Evolutionary conservation across 768 basidiomycete genomes (phyloP).

Genomic region (Boletus rubroflammeus): DNA sequence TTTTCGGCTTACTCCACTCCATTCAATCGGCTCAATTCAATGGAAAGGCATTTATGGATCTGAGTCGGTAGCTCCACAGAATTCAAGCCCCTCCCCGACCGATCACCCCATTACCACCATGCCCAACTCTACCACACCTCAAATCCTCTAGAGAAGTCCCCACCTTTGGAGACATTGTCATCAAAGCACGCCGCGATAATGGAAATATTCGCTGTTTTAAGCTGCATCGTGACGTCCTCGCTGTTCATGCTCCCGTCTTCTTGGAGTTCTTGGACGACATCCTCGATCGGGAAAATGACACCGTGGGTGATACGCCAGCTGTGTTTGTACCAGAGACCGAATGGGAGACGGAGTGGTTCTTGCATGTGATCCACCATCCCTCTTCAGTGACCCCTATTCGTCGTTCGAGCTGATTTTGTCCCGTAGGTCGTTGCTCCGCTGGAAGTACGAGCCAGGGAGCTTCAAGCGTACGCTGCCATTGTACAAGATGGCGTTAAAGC

Average conservation of each 20-base stretch:
- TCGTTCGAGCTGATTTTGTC: background rate
- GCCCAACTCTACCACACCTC: background rate
- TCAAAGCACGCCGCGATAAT: background rate
- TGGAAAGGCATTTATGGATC: background rate
- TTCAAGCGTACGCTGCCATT: background rate
- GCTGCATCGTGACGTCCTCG: background rate
- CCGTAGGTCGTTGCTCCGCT: background rate
- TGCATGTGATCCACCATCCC: background rate
- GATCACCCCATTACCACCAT: background rate
- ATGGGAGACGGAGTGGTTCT: background rate
- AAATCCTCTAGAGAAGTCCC: background rate
- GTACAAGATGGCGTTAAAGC: background rate
- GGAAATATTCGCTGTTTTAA: background rate
- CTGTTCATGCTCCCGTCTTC: background rate
- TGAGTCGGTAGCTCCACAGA: background rate
- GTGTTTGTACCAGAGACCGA: background rate
- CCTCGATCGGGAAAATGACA: background rate
- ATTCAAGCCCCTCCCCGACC: background rate
- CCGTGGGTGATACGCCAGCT: background rate
- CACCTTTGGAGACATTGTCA: background rate
- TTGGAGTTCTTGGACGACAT: background rate
- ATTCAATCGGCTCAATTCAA: background rate
- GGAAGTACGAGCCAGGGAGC: background rate
- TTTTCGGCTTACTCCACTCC: background rate
- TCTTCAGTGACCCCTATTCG: background rate